Conservation (phyloP, 208 protist species). For the Crithidia sp. region DNA sequence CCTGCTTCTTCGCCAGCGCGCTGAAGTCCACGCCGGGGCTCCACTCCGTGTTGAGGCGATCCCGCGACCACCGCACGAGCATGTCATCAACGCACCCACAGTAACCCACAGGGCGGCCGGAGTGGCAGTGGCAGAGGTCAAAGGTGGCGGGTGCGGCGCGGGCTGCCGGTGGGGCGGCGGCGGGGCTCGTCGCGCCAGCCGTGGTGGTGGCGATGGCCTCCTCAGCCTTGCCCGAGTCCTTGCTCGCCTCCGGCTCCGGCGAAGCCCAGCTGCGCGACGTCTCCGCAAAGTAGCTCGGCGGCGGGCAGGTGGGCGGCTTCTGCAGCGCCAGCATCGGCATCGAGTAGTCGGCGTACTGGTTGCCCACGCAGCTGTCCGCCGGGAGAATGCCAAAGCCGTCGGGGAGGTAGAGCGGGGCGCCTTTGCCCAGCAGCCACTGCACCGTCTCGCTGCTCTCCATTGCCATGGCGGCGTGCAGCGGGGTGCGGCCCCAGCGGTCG, state of each 20-base stretch:
- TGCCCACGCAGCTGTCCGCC: slow-evolving; percentile 44
- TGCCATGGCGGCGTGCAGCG: slow-evolving; percentile 82
- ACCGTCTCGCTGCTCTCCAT: slow-evolving; percentile 72
- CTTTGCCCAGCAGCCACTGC: slow-evolving; percentile 77
- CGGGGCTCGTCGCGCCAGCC: neutral
- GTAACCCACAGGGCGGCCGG: slow-evolving; percentile 57
- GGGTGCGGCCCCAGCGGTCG: slow-evolving; percentile 89
- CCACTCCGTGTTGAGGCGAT: slow-evolving; percentile 70
- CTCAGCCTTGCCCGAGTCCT: slow-evolving; percentile 13
- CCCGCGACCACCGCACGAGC: slow-evolving; percentile 78
- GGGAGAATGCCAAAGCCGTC: slow-evolving; percentile 58
- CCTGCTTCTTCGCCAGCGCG: slow-evolving; percentile 44
- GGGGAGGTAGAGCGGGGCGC: slow-evolving; percentile 74
- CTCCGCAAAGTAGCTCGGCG: slow-evolving; percentile 37
- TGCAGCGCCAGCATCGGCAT: slow-evolving; percentile 67
- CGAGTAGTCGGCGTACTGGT: slow-evolving; percentile 55
- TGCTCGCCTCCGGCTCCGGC: slow-evolving; percentile 17
- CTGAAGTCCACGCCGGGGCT: slow-evolving; percentile 67
- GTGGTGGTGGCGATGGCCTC: neutral
- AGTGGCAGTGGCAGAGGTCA: slow-evolving; percentile 68
- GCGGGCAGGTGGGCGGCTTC: slow-evolving; percentile 32
- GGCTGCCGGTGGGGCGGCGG: neutral
- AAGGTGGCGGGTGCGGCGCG: slow-evolving; percentile 11
- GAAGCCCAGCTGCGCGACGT: slow-evolving; percentile 14
- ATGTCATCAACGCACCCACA: slow-evolving; percentile 92